Base-by-base conservation (phyloP, 495 filamentous ascomycete species). In the Aspergillus egyptiacus region DNA sequence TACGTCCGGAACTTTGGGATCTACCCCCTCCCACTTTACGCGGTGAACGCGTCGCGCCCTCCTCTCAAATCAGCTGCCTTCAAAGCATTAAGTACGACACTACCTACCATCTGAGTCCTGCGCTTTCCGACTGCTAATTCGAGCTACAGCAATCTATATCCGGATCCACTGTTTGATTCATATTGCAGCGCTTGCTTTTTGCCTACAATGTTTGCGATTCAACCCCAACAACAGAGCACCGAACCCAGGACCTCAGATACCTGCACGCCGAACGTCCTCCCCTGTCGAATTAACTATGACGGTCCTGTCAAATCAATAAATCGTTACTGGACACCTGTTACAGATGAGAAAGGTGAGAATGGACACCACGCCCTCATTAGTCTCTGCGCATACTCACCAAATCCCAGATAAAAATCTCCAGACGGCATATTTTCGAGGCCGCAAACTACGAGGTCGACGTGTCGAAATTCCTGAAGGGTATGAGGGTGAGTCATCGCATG, bases 211-310 rank as follows among this genome's bases (percentile, higher is more conserved):
- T 72, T 71, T 48, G 58, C 69, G 43, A 62, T 75, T 46, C 70
- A 68, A 44, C 24, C 56, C 36, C 44, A 54, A 41, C 62, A 61
- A 43, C 46, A 56, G 41, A 50, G 45, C 30, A 37, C 58, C 22
- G 42, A 51, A 39, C 42, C 58, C n/a, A 51, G 54, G 4, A 48
- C 59, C 2, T 45, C 40, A 1, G 27, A 59, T 3, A 45, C 48
- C 33, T 76, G 75, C 48, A 84, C 75, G 2, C 83, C 88, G 0
- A 85, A 97, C 64, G 69, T 97, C 32, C 78, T 97, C 15, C 91
- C 91, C 6, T 95, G 90, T 58, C 76, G 78, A 44, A 81, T 97
- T 56, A 77, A 91, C 55, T 82, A 94, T 60, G 78, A 86, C 60
- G 91, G 91, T 5, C 68, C 81, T 9, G 71, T 89, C 38, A 74